A percentile compares a stretch with the other conserved stretches of the same genome.
Conservation (phyloP, 257 asterid genomes). For the Lycium barbarum region DNA sequence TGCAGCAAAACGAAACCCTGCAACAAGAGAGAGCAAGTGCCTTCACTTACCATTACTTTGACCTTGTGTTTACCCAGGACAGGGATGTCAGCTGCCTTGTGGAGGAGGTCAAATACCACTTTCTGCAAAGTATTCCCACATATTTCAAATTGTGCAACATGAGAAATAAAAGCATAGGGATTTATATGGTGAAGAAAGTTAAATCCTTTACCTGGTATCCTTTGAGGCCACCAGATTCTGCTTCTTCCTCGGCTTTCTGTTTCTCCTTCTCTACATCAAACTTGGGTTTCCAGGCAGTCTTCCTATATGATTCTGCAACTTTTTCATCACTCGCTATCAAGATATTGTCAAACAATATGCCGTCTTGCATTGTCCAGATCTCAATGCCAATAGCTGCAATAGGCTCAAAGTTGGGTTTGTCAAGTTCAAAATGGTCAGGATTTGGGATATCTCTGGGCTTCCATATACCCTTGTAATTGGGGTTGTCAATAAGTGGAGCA, state of each 20-base stretch:
- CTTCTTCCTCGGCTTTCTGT: slow-evolving; percentile 69
- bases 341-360: slow-evolving; percentile 87
- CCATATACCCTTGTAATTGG: slow-evolving; percentile 94
- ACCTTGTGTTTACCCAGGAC: slow-evolving; percentile 79
- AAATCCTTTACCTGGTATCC: slow-evolving; percentile 67
- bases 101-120: slow-evolving; percentile 70
- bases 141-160: neutral
- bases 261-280: slow-evolving; percentile 78
- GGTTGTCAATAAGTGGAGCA: slow-evolving; percentile 87
- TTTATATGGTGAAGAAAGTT: neutral
- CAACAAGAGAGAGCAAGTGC: neutral
- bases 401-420: slow-evolving; percentile 85
- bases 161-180: neutral
- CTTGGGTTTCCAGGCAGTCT: slow-evolving; percentile 83
- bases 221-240: slow-evolving; percentile 72
- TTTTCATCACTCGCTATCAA: slow-evolving; percentile 69
- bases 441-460: slow-evolving; percentile 81
- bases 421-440: slow-evolving; percentile 82
- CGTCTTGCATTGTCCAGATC: slow-evolving; percentile 99
- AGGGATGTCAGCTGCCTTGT: slow-evolving; percentile 86
- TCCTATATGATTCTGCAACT: slow-evolving; percentile 70
- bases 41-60: slow-evolving; percentile 68
- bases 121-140: slow-evolving; percentile 56
- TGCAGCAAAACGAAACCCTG: neutral
- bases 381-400: slow-evolving; percentile 96